Percentiles rank a stretch among this genome's conserved stretches.
phyloP scores from a whole-genome alignment of 768 basidiomycete genomes.

The Botryobasidium botryosum region DNA sequence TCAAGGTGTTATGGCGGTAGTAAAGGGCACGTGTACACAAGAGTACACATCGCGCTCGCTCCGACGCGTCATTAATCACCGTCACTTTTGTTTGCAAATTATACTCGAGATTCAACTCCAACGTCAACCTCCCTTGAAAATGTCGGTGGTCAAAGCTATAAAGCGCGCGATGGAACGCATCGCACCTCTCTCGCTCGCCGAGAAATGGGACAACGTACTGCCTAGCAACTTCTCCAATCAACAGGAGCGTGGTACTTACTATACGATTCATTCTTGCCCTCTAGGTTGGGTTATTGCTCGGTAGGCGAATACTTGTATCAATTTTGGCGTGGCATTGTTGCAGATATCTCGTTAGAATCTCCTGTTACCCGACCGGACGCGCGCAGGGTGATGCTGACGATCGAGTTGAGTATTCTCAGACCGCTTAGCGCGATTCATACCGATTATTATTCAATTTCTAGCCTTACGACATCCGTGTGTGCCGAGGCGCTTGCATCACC shows the following conservation, averaged over 20 bases:
- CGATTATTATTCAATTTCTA: conserved; percentile 18
- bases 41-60: no score
- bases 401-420: conserved; percentile 20
- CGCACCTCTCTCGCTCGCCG: conserved; percentile 73
- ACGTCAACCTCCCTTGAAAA: no score
- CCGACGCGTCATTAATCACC: no score
- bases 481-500: conserved; percentile 46
- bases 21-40: no score
- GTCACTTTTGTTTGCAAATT: no score
- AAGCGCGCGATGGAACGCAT: conserved; percentile 63
- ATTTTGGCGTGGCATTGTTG: conserved; percentile 30
- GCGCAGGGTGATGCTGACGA: conserved; percentile 25
- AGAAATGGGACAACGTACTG: conserved; percentile 90
- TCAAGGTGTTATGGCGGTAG: no score
- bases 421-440: neutral
- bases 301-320: conserved; percentile 45
- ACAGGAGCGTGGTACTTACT: conserved; percentile 3
- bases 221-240: conserved; percentile 4
- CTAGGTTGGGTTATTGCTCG: conserved; percentile 60
- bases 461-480: conserved; percentile 55
- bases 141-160: conserved; percentile 29
- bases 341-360: conserved; percentile 18
- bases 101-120: no score
- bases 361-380: conserved; percentile 19
- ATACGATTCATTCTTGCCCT: conserved; percentile 2